Evolutionary conservation across 1,284 basidiomycete species (phyloP), one percentile per base, ranked within the genome.

Genomic region (Trichosporon asahii): DNA sequence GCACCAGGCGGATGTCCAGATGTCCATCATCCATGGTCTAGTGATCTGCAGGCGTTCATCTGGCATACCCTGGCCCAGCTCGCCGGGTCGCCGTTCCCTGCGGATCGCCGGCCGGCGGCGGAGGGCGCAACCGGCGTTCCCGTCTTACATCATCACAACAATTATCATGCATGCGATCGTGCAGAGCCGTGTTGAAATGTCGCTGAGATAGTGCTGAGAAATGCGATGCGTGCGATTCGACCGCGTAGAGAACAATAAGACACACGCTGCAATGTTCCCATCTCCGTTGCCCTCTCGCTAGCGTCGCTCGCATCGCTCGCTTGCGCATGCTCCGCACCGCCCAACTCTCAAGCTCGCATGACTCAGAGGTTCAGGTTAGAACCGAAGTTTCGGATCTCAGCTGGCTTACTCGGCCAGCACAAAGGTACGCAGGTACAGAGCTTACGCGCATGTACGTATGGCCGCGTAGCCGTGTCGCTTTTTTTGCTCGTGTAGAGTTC

Each of bases 341-440:
- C 11, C 14, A 37, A 12, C 35, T 37, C 35, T 14, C 21, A 53
- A 12, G 21, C 49, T 53, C 21, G n/a, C 49, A 21, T 14, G 49
- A 53, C 15, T 53, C n/a, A 53, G 40, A 25, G 49, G 12, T 21
- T 25, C 21, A 53, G 49, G 21, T 53, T 53, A 23, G 21, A 25
- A 53, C 49, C 49, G 49, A 53, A 53, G 49, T 25, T 53, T 53
- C 49, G 49, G 49, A 53, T 53, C 49, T 53, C 49, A 53, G 21
- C 49, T 25, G 31, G 40, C 49, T 53, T 53, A 53, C 49, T 53
- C 49, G 49, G 49, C 49, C 6, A n/a, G 4, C 2, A 11, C 7
- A 23, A 11, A 53, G 49, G 49, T 53, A 53, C 49, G 9, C 49
- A 53, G 49, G 49, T 53, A 53, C 49, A 53, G 49, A 53, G 49